A percentile compares a stretch with the other conserved stretches of the same genome.
Conservation (phyloP, 2,329 filamentous ascomycete species). For the Colletotrichum brevisporum region DNA sequence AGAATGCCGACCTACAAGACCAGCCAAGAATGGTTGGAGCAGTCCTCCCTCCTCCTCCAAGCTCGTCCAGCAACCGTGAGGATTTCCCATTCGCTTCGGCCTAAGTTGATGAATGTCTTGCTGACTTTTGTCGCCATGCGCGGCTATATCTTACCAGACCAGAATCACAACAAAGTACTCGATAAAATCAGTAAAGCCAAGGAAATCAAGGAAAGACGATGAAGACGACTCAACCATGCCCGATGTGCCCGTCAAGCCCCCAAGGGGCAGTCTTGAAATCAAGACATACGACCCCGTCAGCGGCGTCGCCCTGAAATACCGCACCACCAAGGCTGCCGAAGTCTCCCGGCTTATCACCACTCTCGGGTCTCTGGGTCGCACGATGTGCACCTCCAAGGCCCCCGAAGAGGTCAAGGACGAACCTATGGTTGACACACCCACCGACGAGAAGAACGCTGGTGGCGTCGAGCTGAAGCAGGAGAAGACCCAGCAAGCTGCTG, state of each 20-base stretch:
- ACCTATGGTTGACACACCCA: conserved; percentile 57
- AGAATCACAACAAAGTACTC: conserved; percentile 94
- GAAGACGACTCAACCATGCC: conserved; percentile 48
- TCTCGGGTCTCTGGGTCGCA: conserved; percentile 81
- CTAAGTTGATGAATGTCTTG: not conserved
- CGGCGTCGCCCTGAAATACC: conserved; percentile 90
- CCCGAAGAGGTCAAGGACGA: conserved; percentile 61
- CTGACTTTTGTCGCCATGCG: conserved; percentile 11
- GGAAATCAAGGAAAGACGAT: conserved; percentile 45
- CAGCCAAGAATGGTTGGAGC: conserved; percentile 91
- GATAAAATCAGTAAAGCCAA: conserved; percentile 65
- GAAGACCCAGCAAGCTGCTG: conserved; percentile 48
- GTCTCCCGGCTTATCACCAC: conserved; percentile 85
- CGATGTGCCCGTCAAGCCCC: conserved; percentile 57
- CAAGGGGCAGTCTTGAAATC: conserved; percentile 80
- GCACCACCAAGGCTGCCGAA: conserved; percentile 91
- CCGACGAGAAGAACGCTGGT: conserved; percentile 50
- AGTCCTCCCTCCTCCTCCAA: conserved; percentile 87
- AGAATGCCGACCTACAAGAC: conserved; percentile 85
- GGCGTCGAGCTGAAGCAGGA: conserved; percentile 46
- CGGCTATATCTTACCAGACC: conserved; percentile 68
- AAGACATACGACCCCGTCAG: conserved; percentile 91
- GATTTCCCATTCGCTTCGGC: conserved; percentile 39
- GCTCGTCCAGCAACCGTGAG: conserved; percentile 87
- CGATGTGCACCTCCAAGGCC: conserved; percentile 62